Conservation (phyloP, 2,329 filamentous ascomycete genomes). For the Calonectria ilicicola region DNA sequence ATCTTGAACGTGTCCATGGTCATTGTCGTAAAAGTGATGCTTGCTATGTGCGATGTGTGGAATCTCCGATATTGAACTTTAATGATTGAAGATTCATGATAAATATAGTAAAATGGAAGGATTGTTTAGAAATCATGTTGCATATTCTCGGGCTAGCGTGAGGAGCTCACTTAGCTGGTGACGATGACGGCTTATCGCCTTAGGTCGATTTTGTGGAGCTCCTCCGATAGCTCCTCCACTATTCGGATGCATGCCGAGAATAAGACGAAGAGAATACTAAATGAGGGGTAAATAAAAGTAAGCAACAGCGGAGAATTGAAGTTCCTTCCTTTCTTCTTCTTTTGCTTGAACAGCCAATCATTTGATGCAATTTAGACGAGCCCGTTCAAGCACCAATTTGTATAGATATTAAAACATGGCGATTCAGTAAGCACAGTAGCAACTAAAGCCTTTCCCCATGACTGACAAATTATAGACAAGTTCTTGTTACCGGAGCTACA, state of each 20-base stretch:
- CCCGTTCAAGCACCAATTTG: neutral
- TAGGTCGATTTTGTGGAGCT: neutral
- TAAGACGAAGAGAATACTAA: neutral
- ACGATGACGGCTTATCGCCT: neutral
- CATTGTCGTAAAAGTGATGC: neutral
- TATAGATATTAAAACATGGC: neutral
- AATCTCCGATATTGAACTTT: neutral
- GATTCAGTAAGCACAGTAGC: conserved; percentile 4
- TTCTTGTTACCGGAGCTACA: conserved; percentile 23
- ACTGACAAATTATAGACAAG: neutral
- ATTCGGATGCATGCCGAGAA: neutral
- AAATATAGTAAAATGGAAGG: neutral
- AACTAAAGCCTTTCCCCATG: neutral
- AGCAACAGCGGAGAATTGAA: neutral
- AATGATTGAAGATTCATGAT: neutral
- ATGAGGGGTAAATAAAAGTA: neutral
- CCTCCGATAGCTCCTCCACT: neutral
- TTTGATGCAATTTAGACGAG: neutral
- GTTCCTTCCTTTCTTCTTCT: neutral
- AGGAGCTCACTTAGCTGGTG: neutral
- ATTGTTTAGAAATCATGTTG: neutral
- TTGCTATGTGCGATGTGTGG: neutral
- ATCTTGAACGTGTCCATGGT: conserved; percentile 21
- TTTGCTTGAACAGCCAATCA: neutral
- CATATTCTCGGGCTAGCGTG: neutral